phyloP scores from a whole-genome alignment of 78 protist genomes.

The Corallochytrium limacisporum region DNA sequence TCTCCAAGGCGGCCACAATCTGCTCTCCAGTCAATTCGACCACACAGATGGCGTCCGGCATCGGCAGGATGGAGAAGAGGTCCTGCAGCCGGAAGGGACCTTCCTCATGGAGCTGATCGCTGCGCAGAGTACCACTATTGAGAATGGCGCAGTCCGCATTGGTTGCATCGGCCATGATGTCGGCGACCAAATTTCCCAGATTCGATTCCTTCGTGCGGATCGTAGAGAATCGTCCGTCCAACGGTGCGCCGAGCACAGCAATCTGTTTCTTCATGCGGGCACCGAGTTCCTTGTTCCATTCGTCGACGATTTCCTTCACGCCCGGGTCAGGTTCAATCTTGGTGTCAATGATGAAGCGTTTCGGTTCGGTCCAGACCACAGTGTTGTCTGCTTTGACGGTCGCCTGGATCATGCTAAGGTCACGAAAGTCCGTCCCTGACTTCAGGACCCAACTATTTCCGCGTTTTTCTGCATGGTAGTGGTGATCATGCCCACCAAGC shows the following conservation, averaged over 20 bases:
- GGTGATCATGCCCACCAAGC: conserved; percentile 31
- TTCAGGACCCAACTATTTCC: conserved; percentile 7
- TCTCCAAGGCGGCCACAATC: conserved; percentile 30
- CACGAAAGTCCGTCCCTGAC: conserved; percentile 21
- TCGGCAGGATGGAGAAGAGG: neutral
- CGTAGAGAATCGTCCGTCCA: neutral
- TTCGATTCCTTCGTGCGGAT: conserved; percentile 24
- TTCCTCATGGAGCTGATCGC: neutral
- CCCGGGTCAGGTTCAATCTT: no score
- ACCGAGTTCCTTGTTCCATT: no score
- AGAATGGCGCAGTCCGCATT: conserved; percentile 19
- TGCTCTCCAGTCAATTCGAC: conserved; percentile 8
- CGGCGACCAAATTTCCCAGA: conserved; percentile 7
- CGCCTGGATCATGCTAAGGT: neutral
- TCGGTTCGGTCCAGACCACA: no score
- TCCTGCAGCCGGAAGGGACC: neutral
- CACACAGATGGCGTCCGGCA: neutral
- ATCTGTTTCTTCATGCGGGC: no score
- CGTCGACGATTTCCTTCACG: no score
- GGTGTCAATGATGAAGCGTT: no score
- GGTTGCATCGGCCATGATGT: neutral
- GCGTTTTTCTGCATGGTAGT: no score
- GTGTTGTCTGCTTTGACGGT: no score
- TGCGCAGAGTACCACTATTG: conserved; percentile 24
- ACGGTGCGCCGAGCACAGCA: neutral